phyloP scores from a whole-genome alignment of 2,329 filamentous ascomycete species.

The Fusarium equiseti region DNA sequence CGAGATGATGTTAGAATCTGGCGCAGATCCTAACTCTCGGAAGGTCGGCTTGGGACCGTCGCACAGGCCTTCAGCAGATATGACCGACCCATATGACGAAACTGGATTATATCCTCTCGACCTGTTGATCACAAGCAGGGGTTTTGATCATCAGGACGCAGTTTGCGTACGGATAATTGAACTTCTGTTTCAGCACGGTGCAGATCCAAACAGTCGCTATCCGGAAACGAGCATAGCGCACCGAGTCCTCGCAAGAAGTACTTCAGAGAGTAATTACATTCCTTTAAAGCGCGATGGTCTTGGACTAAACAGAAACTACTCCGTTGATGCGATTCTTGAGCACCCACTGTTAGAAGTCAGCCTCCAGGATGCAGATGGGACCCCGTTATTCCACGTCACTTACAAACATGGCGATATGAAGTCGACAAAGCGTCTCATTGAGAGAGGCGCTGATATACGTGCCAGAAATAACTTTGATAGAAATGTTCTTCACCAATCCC shows the following conservation, averaged over 20 bases:
- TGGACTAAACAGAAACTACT: not conserved
- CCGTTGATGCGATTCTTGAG: not conserved
- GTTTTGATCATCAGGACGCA: not conserved
- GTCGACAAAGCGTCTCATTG: not conserved
- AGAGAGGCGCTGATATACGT: not conserved
- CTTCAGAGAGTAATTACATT: fast-evolving
- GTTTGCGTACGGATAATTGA: not conserved
- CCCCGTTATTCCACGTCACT: not conserved
- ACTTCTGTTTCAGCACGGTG: not conserved
- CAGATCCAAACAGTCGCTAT: not conserved
- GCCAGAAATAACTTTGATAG: not conserved
- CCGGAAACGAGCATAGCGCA: not conserved
- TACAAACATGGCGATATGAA: not conserved
- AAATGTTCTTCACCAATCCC: not conserved
- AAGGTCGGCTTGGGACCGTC: not conserved
- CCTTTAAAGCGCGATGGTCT: no score
- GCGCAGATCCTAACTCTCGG: not conserved
- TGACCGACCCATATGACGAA: not conserved
- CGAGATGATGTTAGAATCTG: not conserved
- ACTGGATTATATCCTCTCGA: not conserved
- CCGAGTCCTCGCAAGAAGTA: not conserved
- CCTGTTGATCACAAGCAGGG: not conserved
- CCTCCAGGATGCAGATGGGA: not conserved
- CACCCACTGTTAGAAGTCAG: not conserved
- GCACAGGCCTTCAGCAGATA: no score